Base-by-base conservation (phyloP, 2,329 filamentous ascomycete species). In the Pestalotiopsis sp. region DNA sequence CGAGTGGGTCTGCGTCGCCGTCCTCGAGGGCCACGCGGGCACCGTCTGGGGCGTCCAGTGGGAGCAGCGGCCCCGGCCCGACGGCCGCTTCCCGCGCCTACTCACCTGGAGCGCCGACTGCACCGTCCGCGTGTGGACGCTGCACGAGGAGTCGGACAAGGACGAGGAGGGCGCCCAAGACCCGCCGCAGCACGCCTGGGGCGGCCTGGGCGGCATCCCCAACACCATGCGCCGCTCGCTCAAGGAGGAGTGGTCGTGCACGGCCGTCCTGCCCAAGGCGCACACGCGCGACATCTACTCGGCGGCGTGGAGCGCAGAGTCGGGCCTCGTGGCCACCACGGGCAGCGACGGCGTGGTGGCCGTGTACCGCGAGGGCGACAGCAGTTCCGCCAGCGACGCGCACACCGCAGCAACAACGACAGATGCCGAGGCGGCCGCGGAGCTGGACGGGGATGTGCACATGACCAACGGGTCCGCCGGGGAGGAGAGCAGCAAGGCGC, bases 21-120 rank as follows among this genome's bases (percentile, higher is more conserved):
- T 94, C 60, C 84, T 98, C 31, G 89, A 92, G 73, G 94, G 93
- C 0, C 95, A 98, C 77, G 83, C 82, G 36, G 93, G 92, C 2
- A 99, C 96, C 2, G 95, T 98, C 12, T 99, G 96, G 96, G 92
- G 90, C 72, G 78, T 98, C 14, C 91, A 95, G 80, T 94, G 86
- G 88, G 93, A 88, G 84, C 82, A 77, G 4, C 79, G 76, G 38
- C 81, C 82, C 11, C 75, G 77, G 11, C 78, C 31, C 31, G 31
- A 79, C 20, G 79, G 78, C 56, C 77, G 75, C 27, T 88, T 88
- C 74, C 87, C 87, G 1, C 84, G 96, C 41, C 81, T 98, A 45
- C 82, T 94, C 64, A 95, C 92, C n/a, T 94, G 90, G 79, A 97
- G 93, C 0, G 94, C 97, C 70, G 96, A 99, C 76, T 83, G 86